A percentile compares a stretch with the other conserved stretches of the same genome.
phyloP scores from a whole-genome alignment of 2,329 filamentous ascomycete species.

The Aspergillus pseudonomiae region DNA sequence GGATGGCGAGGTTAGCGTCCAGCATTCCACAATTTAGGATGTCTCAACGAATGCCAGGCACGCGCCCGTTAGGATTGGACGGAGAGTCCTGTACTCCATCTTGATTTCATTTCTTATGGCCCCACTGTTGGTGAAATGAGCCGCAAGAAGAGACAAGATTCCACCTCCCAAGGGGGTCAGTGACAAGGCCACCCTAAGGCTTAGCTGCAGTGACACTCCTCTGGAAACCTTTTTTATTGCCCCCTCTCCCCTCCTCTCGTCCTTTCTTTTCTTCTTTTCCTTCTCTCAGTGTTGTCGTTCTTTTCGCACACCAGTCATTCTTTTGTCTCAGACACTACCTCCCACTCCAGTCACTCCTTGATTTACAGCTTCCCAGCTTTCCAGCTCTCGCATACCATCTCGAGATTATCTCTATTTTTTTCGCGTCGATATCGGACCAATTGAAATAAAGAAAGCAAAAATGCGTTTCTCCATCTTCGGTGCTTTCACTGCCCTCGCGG shows the following conservation, averaged over 20 bases:
- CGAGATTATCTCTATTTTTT: background rate
- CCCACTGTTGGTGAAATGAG: slow-evolving; percentile 11
- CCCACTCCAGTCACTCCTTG: slow-evolving; percentile 33
- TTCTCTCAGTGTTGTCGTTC: slow-evolving; percentile 14
- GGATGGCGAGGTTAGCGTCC: background rate
- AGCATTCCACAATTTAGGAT: slow-evolving; percentile 4
- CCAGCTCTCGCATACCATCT: slow-evolving; percentile 8
- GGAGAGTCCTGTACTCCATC: background rate
- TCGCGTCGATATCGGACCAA: background rate
- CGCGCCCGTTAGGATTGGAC: background rate
- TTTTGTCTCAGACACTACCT: slow-evolving; percentile 22
- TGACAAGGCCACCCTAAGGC: slow-evolving; percentile 4
- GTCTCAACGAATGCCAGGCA: slow-evolving; percentile 3
- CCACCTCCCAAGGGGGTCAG: slow-evolving; percentile 8
- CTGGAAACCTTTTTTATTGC: background rate
- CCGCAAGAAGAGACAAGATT: slow-evolving; percentile 10
- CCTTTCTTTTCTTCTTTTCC: slow-evolving; percentile 17
- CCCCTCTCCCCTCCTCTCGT: slow-evolving; percentile 8
- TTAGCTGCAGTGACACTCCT: slow-evolving; percentile 7
- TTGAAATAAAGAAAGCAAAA: slow-evolving; percentile 22
- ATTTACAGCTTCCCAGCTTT: slow-evolving; percentile 11
- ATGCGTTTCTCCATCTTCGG: slow-evolving; percentile 44
- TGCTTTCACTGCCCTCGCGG: slow-evolving; percentile 41
- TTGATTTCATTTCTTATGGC: background rate
- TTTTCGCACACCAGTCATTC: slow-evolving; percentile 26